Conservation (phyloP, 345 rosid species). For the Eucalyptus leucophloia region DNA sequence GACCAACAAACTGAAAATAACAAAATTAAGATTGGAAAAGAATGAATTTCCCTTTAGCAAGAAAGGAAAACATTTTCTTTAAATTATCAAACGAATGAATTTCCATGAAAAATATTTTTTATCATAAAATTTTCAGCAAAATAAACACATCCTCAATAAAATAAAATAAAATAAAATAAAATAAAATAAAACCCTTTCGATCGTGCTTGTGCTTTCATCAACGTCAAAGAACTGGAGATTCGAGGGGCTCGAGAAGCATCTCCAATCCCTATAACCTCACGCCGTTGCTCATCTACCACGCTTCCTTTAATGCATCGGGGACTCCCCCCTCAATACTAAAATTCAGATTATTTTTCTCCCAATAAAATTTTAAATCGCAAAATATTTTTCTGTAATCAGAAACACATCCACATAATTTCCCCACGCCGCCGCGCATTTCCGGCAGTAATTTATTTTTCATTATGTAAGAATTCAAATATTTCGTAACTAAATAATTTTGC, state of each 20-base stretch:
- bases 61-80: background rate
- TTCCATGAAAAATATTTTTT: background rate
- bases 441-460: background rate
- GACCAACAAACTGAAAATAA: background rate
- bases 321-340: background rate
- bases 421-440: background rate
- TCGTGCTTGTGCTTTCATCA: background rate
- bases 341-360: background rate
- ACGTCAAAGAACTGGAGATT: background rate
- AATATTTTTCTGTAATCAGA: background rate
- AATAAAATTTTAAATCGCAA: background rate
- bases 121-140: background rate
- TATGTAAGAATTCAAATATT: background rate
- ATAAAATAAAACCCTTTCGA: background rate
- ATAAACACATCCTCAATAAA: rapidly evolving
- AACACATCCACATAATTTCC: background rate
- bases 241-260: background rate
- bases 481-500: background rate
- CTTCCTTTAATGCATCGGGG: background rate
- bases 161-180: too few species aligned
- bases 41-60: background rate
- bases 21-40: background rate
- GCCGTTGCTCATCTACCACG: background rate
- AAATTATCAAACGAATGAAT: background rate
- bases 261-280: rapidly evolving